Evolutionary conservation across 176 grass and related monocot genomes (phyloP), one percentile per base, ranked within the genome.

Genomic region (Dactylis glomerata): DNA sequence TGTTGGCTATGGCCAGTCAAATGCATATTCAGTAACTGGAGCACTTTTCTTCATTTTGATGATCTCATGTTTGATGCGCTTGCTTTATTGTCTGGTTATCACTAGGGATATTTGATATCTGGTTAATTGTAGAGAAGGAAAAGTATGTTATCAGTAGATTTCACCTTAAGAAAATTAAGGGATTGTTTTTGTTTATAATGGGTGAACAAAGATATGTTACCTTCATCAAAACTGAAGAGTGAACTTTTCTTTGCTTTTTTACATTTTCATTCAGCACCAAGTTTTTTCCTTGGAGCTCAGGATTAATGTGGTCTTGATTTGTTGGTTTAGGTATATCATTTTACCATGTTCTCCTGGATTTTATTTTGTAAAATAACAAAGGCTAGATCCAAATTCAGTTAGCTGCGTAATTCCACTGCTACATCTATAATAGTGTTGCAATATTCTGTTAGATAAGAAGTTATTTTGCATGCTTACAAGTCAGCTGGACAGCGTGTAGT

Each of bases 251-350:
- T 55, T 57, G 6, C 20, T 63, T 31, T 63, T 31, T 63, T 32
- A 61, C 76, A 42, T 11, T 78, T 61, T 78, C 32, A 27, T 1
- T 11, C 27, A 5, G 5, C 8, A 0, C 56, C 22, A 50, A 36
- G 33, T 15, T 66, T 32, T 54, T 70, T 28, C 14, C 2, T 7
- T 34, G 2, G n/a, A 11, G 67, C 23, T 65, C 42, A 74, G 20
- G 41, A 49, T 59, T 80, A 72, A 59, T 80, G 11, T 22, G 45
- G 1, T 5, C 65, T 28, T 28, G 8, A 26, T 68, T 85, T 14
- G 26, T 85, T 77, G 33, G 68, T 85, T 85, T 11, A 30, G 68
- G 73, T 86, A n/a, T 66, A 51, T 57, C 77, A 80, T 41, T 28
- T n/a, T 38, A 61, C 17, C 16, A 62, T 80, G n/a, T 50, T 80